Conservation (phyloP, 495 filamentous ascomycete genomes). For the Acidomyces sp. region DNA sequence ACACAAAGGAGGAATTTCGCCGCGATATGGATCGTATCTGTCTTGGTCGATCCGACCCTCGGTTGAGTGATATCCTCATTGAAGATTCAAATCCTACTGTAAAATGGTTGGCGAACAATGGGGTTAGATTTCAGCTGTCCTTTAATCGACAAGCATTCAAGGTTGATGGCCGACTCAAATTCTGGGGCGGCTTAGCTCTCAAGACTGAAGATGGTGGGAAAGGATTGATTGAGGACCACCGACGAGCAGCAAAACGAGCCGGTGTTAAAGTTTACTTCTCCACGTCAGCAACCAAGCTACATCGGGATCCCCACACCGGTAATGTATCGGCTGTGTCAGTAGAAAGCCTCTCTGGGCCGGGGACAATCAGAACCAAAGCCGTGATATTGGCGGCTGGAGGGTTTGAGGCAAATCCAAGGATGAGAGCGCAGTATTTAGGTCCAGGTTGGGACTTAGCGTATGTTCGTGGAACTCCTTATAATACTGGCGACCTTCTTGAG, state of each 20-base stretch:
- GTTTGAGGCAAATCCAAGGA: conserved; percentile 43
- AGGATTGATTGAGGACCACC: conserved; percentile 38
- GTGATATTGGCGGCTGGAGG: conserved; percentile 48
- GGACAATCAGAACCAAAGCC: conserved; percentile 28
- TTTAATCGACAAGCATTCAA: conserved; percentile 51
- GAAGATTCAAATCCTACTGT: conserved; percentile 35
- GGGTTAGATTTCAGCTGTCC: conserved; percentile 41
- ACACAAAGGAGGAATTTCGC: conserved; percentile 35
- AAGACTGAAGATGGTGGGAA: conserved; percentile 46
- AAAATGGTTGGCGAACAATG: conserved; percentile 42
- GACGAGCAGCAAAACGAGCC: conserved; percentile 28
- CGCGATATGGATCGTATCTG: conserved; percentile 40
- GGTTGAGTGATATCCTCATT: conserved; percentile 34
- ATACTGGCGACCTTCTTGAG: conserved; percentile 41
- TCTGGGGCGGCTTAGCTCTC: conserved; percentile 48
- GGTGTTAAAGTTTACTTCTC: conserved; percentile 35
- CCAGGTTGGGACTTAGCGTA: conserved; percentile 47
- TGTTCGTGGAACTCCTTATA: conserved; percentile 49
- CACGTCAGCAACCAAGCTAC: conserved; percentile 32
- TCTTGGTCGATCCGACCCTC: conserved; percentile 34
- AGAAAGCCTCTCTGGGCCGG: conserved; percentile 19
- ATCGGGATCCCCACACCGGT: conserved; percentile 28
- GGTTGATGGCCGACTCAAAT: conserved; percentile 41
- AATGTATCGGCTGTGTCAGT: conserved; percentile 30
- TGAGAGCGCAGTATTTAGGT: conserved; percentile 45